A percentile compares a stretch with the other conserved stretches of the same genome.
phyloP scores from a whole-genome alignment of 2,329 filamentous ascomycete species.

The Dothistroma septosporum region DNA sequence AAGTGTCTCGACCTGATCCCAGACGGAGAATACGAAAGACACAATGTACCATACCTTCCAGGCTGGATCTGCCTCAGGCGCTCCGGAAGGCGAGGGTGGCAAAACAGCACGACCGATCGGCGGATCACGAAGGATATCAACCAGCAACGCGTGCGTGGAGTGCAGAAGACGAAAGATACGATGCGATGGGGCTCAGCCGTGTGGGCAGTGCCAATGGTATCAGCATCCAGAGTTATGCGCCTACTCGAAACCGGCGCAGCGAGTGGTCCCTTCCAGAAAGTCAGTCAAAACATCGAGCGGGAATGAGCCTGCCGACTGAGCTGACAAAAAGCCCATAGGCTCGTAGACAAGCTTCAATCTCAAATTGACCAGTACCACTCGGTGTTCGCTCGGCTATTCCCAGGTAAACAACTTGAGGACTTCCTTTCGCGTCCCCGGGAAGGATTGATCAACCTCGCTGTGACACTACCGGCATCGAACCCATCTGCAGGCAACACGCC shows the following conservation, averaged over 20 bases:
- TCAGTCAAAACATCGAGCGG: conserved; percentile 40
- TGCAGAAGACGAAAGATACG: conserved; percentile 79
- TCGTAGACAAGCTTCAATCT: conserved; percentile 51
- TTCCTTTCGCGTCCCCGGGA: conserved; percentile 40
- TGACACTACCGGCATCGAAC: conserved; percentile 39
- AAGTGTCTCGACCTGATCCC: neutral
- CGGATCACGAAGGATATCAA: conserved; percentile 44
- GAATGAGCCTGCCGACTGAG: neutral
- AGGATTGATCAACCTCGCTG: conserved; percentile 44
- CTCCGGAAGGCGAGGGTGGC: conserved; percentile 34
- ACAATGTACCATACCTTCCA: conserved; percentile 47
- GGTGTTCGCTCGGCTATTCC: conserved; percentile 43
- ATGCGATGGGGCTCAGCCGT: conserved; percentile 77
- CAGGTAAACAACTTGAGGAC: conserved; percentile 40
- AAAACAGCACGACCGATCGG: conserved; percentile 35
- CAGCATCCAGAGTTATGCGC: conserved; percentile 73
- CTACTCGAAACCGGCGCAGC: conserved; percentile 75
- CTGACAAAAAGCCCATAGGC: conserved; percentile 31
- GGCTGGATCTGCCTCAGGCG: conserved; percentile 31
- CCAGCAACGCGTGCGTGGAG: conserved; percentile 64
- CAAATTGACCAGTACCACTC: conserved; percentile 46
- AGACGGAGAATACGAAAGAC: neutral
- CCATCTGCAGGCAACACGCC: conserved; percentile 30
- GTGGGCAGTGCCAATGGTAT: conserved; percentile 77
- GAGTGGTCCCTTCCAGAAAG: conserved; percentile 75